Conservation (phyloP, 495 filamentous ascomycete genomes). For the Rusavskia elegans region DNA sequence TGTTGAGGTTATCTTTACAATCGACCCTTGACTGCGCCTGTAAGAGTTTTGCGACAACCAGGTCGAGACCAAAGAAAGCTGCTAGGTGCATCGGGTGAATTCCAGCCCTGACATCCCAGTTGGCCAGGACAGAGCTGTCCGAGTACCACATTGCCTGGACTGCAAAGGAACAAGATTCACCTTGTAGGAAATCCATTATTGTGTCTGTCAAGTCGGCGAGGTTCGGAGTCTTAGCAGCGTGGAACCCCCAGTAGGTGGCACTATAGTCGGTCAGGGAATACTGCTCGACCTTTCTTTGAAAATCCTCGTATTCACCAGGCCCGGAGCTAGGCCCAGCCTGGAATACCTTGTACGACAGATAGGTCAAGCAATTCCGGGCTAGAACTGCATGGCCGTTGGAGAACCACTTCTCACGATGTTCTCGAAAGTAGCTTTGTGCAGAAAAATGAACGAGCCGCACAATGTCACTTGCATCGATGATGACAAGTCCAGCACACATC, state of each 20-base stretch:
- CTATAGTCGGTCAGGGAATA: slow-evolving; percentile 18
- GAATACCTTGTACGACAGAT: slow-evolving; percentile 26
- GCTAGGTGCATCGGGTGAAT: slow-evolving; percentile 6
- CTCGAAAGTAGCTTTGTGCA: slow-evolving; percentile 34
- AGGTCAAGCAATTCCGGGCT: slow-evolving; percentile 24
- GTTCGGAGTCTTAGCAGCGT: slow-evolving; percentile 7
- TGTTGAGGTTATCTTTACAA: slow-evolving; percentile 6
- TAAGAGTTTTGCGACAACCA: slow-evolving; percentile 2
- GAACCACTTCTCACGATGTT: slow-evolving; percentile 19
- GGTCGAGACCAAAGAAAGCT: slow-evolving; percentile 9
- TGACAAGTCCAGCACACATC: slow-evolving; percentile 37
- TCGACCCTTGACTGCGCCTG: neutral
- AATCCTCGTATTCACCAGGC: slow-evolving; percentile 7
- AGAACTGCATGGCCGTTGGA: slow-evolving; percentile 21
- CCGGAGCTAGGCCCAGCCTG: slow-evolving; percentile 10
- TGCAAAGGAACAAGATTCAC: slow-evolving; percentile 1
- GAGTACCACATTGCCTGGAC: slow-evolving; percentile 12
- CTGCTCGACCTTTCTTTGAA: slow-evolving; percentile 10
- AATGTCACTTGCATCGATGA: slow-evolving; percentile 28
- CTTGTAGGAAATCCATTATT: slow-evolving; percentile 6
- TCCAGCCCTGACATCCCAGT: slow-evolving; percentile 7
- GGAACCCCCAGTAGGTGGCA: slow-evolving; percentile 19
- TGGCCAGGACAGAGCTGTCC: slow-evolving; percentile 1
- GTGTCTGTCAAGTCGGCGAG: neutral
- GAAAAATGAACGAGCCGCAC: slow-evolving; percentile 41